Percentiles rank a stretch among this genome's conserved stretches.
These are phyloP conservation scores for Neurospora terricola DNA, from an alignment of 495 filamentous ascomycete species.

Conservation along the genomic window DNA sequence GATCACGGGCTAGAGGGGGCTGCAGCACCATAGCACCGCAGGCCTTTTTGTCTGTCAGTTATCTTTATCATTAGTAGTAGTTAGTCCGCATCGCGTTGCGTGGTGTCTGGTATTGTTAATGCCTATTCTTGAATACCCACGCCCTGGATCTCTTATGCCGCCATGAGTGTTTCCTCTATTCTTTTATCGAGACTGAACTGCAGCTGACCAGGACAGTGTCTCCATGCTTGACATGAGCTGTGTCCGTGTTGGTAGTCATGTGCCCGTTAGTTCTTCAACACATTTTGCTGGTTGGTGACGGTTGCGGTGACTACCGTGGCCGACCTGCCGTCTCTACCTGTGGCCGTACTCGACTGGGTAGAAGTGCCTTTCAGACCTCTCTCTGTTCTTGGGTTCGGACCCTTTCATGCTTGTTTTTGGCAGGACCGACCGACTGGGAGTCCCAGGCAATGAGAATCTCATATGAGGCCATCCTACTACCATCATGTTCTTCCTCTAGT, in stretches of 20 bases:
- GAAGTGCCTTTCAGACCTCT: no score
- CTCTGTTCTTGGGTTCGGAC: no score
- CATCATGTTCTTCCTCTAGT: not conserved
- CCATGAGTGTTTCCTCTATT: not conserved
- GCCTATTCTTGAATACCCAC: not conserved
- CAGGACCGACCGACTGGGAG: not conserved
- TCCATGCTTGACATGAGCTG: not conserved
- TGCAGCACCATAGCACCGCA: not conserved
- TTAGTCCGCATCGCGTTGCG: not conserved
- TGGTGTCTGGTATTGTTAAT: not conserved
- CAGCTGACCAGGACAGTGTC: not conserved
- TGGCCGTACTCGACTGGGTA: no score
- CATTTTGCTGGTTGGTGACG: not conserved
- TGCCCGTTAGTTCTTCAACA: no score
- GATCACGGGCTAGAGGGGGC: not conserved
- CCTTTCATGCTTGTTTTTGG: no score
- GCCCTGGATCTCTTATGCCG: not conserved
- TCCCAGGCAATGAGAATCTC: not conserved
- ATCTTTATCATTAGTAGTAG: not conserved
- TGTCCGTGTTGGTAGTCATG: not conserved
- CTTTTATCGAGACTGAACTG: not conserved
- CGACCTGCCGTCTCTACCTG: not conserved
- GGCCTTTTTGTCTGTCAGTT: not conserved
- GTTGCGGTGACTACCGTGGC: not conserved
- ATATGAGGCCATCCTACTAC: not conserved